Evolutionary conservation across 1,139 yeast genomes (phyloP).

Genomic region (Saccharomyces uvarum): DNA sequence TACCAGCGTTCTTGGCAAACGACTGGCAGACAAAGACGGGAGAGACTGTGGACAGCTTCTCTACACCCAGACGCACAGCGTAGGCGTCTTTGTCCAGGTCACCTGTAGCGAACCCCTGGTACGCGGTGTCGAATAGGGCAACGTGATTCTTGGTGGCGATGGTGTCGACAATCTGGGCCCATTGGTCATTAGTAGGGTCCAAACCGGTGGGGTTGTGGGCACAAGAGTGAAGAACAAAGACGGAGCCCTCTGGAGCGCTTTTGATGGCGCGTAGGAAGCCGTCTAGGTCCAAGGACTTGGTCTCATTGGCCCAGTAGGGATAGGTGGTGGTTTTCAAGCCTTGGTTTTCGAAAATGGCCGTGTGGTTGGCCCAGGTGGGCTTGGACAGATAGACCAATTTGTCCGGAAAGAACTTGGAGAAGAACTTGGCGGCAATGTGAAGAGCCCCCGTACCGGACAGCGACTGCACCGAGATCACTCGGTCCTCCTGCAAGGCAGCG

Average conservation of each 20-base stretch:
- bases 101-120: constrained; percentile 96
- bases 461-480: constrained; percentile 74
- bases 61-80: constrained; percentile 77
- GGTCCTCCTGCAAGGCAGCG: constrained; percentile 43
- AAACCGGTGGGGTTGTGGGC: constrained; percentile 98
- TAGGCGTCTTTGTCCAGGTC: constrained; percentile 75
- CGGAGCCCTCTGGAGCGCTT: constrained; percentile 67
- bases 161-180: constrained; percentile 64
- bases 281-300: constrained; percentile 55
- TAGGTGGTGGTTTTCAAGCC: constrained; percentile 61
- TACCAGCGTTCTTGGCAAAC: constrained; percentile 95
- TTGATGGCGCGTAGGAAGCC: constrained; percentile 65
- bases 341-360: constrained; percentile 62
- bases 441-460: constrained; percentile 95
- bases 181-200: constrained; percentile 81
- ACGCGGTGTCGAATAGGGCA: constrained; percentile 90
- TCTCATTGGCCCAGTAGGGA: constrained; percentile 71
- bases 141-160: constrained; percentile 58
- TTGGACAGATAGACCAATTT: constrained; percentile 62
- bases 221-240: constrained; percentile 84
- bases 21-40: constrained; percentile 82
- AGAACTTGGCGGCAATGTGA: constrained; percentile 75
- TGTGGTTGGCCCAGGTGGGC: constrained; percentile 97
- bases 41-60: constrained; percentile 33
- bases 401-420: constrained; percentile 42